Conservation (phyloP, 306 rosid genomes). For the Dalbergia cultrata region DNA sequence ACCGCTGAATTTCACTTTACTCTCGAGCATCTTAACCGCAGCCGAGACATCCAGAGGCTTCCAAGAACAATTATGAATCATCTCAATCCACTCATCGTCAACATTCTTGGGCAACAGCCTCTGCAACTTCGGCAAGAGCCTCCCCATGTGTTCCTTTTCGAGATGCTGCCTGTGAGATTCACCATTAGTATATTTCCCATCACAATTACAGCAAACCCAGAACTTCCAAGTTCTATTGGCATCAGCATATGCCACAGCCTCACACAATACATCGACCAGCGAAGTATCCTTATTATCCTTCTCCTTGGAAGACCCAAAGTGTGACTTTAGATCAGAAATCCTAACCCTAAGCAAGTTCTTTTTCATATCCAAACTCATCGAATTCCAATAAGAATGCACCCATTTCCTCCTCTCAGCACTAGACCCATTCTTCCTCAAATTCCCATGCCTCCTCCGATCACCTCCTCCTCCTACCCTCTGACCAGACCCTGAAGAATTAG, state of each 20-base stretch:
- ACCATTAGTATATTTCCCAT: slow-evolving; percentile 60
- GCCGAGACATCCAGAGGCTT: slow-evolving; percentile 83
- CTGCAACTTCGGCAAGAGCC: slow-evolving; percentile 77
- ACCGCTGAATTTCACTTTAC: slow-evolving; percentile 55
- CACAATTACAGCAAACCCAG: slow-evolving; percentile 86
- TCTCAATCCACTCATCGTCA: slow-evolving; percentile 80
- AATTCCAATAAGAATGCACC: slow-evolving; percentile 80
- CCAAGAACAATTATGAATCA: slow-evolving; percentile 88
- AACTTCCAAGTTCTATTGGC: slow-evolving; percentile 80
- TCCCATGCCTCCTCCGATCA: slow-evolving; percentile 70
- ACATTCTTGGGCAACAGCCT: slow-evolving; percentile 79
- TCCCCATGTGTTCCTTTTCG: slow-evolving; percentile 84
- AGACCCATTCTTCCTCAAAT: slow-evolving; percentile 68
- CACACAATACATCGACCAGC: slow-evolving; percentile 67
- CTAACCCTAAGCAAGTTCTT: slow-evolving; percentile 75
- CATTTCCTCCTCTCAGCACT: slow-evolving; percentile 77
- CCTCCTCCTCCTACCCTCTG: slow-evolving; percentile 56
- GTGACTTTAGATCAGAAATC: slow-evolving; percentile 73
- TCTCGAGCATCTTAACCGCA: slow-evolving; percentile 73
- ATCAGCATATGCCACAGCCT: slow-evolving; percentile 76
- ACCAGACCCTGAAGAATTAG: slow-evolving; percentile 59
- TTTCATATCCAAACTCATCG: slow-evolving; percentile 70
- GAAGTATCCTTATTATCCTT: slow-evolving; percentile 45
- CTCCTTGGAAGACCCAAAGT: slow-evolving; percentile 74
- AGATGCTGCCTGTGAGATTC: slow-evolving; percentile 85